Conservation (phyloP, 2,329 filamentous ascomycete genomes). For the Sporothrix globosa region DNA sequence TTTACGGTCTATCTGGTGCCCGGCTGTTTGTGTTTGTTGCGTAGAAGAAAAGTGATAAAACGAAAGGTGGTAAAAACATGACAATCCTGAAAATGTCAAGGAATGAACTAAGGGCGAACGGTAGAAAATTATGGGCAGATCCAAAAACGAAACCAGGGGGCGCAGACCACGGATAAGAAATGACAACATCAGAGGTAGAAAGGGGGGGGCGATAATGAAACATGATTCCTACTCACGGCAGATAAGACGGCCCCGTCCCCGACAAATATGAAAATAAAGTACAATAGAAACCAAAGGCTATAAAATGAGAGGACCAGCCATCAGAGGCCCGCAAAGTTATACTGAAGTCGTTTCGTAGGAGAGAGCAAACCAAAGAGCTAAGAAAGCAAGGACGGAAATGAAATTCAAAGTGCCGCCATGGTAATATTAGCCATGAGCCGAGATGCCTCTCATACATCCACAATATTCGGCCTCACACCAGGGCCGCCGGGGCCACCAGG, state of each 20-base stretch:
- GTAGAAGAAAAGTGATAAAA: not conserved
- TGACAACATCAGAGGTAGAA: not conserved
- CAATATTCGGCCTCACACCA: slow-evolving; percentile 5
- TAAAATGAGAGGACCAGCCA: not conserved
- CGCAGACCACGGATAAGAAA: too few relatives aligned
- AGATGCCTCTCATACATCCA: not conserved
- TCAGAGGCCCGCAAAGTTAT: not conserved
- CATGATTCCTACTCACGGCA: too few relatives aligned
- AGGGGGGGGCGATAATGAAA: not conserved
- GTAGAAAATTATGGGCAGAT: not conserved
- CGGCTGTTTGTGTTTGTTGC: not conserved
- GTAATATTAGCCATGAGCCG: not conserved
- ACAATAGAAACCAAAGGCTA: not conserved
- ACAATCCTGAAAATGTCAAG: not conserved
- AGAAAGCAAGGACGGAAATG: not conserved
- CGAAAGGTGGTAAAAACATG: not conserved
- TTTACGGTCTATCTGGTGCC: not conserved
- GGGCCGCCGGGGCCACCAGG: slow-evolving; percentile 3
- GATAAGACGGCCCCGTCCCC: too few relatives aligned
- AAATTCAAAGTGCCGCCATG: not conserved
- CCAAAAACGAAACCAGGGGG: not conserved
- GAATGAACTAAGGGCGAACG: too few relatives aligned
- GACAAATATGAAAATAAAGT: not conserved
- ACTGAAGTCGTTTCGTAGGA: not conserved
- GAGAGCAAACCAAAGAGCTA: not conserved